These are phyloP conservation scores for Dendrocalamus latiflorus DNA, from an alignment of 202 grass and related monocot genomes.

Conservation along the genomic window DNA sequence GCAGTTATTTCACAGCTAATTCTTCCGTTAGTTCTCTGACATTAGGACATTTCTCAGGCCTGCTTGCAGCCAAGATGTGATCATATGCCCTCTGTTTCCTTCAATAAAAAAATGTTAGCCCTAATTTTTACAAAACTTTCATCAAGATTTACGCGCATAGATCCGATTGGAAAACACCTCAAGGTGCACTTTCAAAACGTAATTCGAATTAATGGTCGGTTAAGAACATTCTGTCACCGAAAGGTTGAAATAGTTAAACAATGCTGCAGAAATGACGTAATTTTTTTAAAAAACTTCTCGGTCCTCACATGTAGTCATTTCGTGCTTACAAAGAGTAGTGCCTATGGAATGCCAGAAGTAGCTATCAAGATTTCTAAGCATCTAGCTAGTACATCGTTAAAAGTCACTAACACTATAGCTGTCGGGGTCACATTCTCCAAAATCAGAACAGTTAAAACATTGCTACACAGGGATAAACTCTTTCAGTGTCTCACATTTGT, in stretches of 20 bases:
- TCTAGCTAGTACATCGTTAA: slow-evolving; percentile 21
- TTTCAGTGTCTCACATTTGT: slow-evolving; percentile 29
- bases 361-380: slow-evolving; percentile 4
- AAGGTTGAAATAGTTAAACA: slow-evolving; percentile 34
- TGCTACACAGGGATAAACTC: slow-evolving; percentile 6
- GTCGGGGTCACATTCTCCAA: slow-evolving; percentile 32
- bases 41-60: slow-evolving; percentile 34
- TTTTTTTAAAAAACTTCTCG: neutral
- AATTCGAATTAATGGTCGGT: slow-evolving; percentile 29
- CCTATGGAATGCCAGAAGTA: slow-evolving; percentile 14
- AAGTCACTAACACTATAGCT: slow-evolving; percentile 8
- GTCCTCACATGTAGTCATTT: slow-evolving; percentile 10
- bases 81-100: slow-evolving; percentile 19
- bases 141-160: slow-evolving; percentile 23
- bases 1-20: slow-evolving; percentile 73
- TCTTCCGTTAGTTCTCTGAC: slow-evolving; percentile 51
- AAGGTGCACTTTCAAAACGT: slow-evolving; percentile 29
- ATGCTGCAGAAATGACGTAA: slow-evolving; percentile 1
- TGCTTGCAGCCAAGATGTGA: slow-evolving; percentile 32
- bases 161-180: slow-evolving; percentile 29
- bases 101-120: slow-evolving; percentile 1
- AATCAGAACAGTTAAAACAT: slow-evolving; percentile 33
- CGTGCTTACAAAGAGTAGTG: neutral
- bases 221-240: slow-evolving; percentile 49
- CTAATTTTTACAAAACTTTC: neutral